Percentiles rank a stretch among this genome's conserved stretches.
Conservation (phyloP, 306 rosid species). For the Begonia peltatifolia region DNA sequence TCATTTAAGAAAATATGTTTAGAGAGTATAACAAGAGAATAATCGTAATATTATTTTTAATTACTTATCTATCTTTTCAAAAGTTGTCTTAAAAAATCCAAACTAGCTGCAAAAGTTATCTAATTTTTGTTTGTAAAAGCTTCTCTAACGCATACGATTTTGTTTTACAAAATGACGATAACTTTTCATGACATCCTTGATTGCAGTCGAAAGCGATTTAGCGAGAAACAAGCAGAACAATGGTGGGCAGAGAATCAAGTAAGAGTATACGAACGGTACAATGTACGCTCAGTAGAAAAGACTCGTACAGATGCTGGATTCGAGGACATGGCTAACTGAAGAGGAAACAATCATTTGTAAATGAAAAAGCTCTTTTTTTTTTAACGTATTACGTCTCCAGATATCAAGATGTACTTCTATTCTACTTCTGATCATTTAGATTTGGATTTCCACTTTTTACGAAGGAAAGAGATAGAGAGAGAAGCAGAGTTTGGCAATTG, state of each 20-base stretch:
- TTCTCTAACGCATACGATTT: too few relatives aligned
- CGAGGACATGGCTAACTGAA: slow-evolving; percentile 70
- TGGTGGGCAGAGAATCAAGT: slow-evolving; percentile 97
- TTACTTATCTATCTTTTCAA: too few relatives aligned
- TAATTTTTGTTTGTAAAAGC: too few relatives aligned
- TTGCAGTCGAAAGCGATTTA: slow-evolving; percentile 91
- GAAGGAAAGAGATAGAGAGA: slow-evolving; percentile 5
- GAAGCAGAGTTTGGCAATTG: slow-evolving; percentile 35
- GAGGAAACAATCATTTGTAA: slow-evolving; percentile 31
- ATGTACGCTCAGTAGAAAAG: slow-evolving; percentile 75
- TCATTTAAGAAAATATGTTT: too few relatives aligned
- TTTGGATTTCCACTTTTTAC: slow-evolving; percentile 39
- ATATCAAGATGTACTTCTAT: slow-evolving; percentile 9
- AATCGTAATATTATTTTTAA: too few relatives aligned
- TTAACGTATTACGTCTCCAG: slow-evolving; percentile 21
- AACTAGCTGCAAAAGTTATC: too few relatives aligned
- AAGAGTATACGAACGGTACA: slow-evolving; percentile 81
- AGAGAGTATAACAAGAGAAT: too few relatives aligned
- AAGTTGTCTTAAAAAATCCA: too few relatives aligned
- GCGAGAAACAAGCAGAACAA: slow-evolving; percentile 90
- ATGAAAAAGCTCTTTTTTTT: slow-evolving; percentile 24
- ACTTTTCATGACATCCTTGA: slow-evolving; percentile 4
- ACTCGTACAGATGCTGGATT: slow-evolving; percentile 68
- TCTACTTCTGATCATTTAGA: slow-evolving; percentile 21
- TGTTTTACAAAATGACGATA: too few relatives aligned